phyloP scores from a whole-genome alignment of 2,329 filamentous ascomycete species.

The Fusarium keratoplasticum region DNA sequence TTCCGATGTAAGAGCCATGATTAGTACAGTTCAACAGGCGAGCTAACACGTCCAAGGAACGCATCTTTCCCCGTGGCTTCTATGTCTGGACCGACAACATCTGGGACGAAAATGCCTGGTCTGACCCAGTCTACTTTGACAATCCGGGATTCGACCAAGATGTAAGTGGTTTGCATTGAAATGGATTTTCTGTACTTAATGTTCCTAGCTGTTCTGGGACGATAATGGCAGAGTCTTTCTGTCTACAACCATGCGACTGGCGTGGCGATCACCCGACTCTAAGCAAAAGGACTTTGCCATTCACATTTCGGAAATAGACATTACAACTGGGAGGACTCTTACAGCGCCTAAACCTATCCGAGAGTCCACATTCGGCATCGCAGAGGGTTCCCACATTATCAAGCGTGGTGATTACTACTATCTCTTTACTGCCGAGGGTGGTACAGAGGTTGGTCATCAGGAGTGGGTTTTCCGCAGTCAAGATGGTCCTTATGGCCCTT shows the following conservation, averaged over 20 bases:
- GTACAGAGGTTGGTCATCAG: slow-evolving; percentile 56
- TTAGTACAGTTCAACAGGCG: rapidly evolving
- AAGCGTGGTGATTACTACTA: slow-evolving; percentile 42
- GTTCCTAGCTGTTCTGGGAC: slow-evolving; percentile 57
- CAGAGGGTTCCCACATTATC: slow-evolving; percentile 53
- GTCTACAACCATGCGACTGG: slow-evolving; percentile 54
- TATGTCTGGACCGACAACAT: slow-evolving; percentile 65
- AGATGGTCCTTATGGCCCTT: slow-evolving; percentile 58
- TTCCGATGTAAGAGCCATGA: slow-evolving; percentile 43
- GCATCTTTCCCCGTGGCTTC: slow-evolving; percentile 64
- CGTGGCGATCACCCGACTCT: slow-evolving; percentile 50
- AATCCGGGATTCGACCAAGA: slow-evolving; percentile 66
- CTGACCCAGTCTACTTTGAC: slow-evolving; percentile 65
- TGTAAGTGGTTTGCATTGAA: background rate
- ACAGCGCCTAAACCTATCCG: slow-evolving; percentile 50
- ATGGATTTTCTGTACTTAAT: background rate
- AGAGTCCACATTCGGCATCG: slow-evolving; percentile 53
- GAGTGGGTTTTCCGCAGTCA: slow-evolving; percentile 64
- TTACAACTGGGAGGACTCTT: slow-evolving; percentile 55
- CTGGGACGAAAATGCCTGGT: slow-evolving; percentile 63
- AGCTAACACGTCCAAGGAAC: slow-evolving; percentile 42
- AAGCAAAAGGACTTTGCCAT: slow-evolving; percentile 65
- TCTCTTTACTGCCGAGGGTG: slow-evolving; percentile 42
- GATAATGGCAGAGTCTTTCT: slow-evolving; percentile 62
- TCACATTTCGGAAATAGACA: slow-evolving; percentile 57